These are phyloP conservation scores for Wickerhamiella sorbophila DNA, from an alignment of 805 yeast genomes.

Conservation along the genomic window DNA sequence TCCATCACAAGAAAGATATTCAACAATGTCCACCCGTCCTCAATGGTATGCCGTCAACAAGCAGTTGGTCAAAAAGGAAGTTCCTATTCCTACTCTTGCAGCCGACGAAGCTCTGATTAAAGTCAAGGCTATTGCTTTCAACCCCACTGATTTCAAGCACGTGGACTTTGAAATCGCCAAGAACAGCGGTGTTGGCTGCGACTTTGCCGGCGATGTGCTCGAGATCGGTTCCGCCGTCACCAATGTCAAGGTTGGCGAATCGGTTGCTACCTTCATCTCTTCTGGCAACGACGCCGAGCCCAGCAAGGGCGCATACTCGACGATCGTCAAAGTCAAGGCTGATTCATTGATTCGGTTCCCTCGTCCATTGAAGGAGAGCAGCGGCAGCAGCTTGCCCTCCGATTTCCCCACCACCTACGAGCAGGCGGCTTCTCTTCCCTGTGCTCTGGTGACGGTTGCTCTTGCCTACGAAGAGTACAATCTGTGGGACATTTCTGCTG, in stretches of 20 bases:
- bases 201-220: slow-evolving; percentile 43
- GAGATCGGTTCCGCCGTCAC: slow-evolving; percentile 36
- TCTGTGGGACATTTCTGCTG: slow-evolving; percentile 19
- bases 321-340: slow-evolving; percentile 33
- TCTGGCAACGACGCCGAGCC: slow-evolving; percentile 35
- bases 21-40: slow-evolving; percentile 2
- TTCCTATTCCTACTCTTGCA: slow-evolving; percentile 19
- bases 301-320: slow-evolving; percentile 45
- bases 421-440: slow-evolving; percentile 48
- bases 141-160: slow-evolving; percentile 66
- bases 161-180: slow-evolving; percentile 29
- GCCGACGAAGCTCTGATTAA: slow-evolving; percentile 34
- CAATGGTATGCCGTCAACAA: not conserved
- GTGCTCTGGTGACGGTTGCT: slow-evolving; percentile 39
- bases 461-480: slow-evolving; percentile 24
- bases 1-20: no score
- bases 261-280: slow-evolving; percentile 37
- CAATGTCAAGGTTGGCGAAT: slow-evolving; percentile 38
- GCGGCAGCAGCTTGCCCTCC: slow-evolving; percentile 21
- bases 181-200: slow-evolving; percentile 44
- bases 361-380: slow-evolving; percentile 12
- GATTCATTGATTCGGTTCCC: slow-evolving; percentile 22
- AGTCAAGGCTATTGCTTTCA: slow-evolving; percentile 41
- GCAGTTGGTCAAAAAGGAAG: slow-evolving; percentile 2
- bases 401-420: slow-evolving; percentile 38